A percentile compares a stretch with the other conserved stretches of the same genome.
Evolutionary conservation across 805 yeast genomes (phyloP).

Genomic region (Teunomyces aglyptinius): DNA sequence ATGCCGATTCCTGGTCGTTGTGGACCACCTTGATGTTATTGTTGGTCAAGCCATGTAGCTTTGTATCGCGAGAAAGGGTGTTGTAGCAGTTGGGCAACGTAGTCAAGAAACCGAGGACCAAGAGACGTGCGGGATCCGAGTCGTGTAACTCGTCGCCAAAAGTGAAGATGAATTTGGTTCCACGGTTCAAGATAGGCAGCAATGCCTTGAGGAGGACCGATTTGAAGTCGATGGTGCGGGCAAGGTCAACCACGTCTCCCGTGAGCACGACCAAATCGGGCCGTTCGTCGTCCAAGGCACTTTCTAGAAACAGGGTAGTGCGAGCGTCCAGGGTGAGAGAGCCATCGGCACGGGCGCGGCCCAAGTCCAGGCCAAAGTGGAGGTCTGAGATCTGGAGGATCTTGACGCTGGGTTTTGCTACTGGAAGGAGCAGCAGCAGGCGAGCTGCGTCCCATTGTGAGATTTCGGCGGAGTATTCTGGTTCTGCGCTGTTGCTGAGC

Average conservation of each 20-base stretch:
- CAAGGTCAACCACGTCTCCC: conserved; percentile 38
- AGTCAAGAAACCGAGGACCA: conserved; percentile 26
- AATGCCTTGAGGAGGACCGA: conserved; percentile 30
- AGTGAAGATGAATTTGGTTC: conserved; percentile 33
- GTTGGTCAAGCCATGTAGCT: conserved; percentile 37
- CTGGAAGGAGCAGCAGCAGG: not conserved
- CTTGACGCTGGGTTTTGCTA: conserved; percentile 16
- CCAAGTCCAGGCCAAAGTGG: conserved; percentile 35
- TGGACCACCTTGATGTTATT: conserved; percentile 28
- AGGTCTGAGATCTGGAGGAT: conserved; percentile 39
- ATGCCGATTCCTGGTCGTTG: conserved; percentile 17
- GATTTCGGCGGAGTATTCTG: not conserved
- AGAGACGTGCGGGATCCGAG: not conserved
- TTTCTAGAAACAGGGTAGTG: conserved; percentile 30
- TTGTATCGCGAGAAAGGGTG: conserved; percentile 12
- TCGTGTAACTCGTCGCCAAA: conserved; percentile 31
- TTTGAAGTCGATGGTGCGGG: conserved; percentile 24
- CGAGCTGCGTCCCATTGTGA: conserved; percentile 1
- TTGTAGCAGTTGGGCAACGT: conserved; percentile 40
- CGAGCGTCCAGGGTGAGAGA: conserved; percentile 26
- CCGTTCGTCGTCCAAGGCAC: conserved; percentile 24
- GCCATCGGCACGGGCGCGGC: conserved; percentile 18
- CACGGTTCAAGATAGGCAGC: conserved; percentile 30
- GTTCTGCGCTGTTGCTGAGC: conserved; percentile 10
- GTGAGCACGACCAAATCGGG: conserved; percentile 38